Conservation (phyloP, 192 early-diverging fungal species). For the Coemansia sp. region DNA sequence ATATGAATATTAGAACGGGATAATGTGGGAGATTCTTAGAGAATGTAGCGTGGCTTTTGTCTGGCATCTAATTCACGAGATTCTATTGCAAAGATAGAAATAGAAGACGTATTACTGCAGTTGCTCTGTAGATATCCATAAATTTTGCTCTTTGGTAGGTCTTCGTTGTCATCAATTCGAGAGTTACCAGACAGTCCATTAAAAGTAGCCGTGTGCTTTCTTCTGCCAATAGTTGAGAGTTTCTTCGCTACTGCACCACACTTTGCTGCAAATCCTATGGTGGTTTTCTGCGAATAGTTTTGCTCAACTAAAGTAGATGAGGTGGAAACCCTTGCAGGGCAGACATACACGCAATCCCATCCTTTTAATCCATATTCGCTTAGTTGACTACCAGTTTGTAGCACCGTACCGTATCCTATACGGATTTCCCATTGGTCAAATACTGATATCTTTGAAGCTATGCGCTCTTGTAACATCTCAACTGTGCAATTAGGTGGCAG, state of each 20-base stretch:
- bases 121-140: conserved; percentile 9
- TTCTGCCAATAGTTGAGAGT: neutral
- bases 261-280: neutral
- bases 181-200: neutral
- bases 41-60: conserved; percentile 2
- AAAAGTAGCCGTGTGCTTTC: neutral
- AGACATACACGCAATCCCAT: conserved; percentile 30
- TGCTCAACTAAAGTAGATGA: too few relatives aligned
- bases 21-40: neutral
- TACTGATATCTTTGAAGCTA: neutral
- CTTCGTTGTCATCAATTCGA: neutral
- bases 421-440: conserved; percentile 17
- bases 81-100: conserved; percentile 1
- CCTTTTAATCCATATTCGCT: conserved; percentile 24
- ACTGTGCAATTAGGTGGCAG: conserved; percentile 29
- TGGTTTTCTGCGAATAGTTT: too few relatives aligned
- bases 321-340: neutral
- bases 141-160: neutral
- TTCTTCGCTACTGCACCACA: neutral
- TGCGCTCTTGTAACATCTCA: conserved; percentile 12
- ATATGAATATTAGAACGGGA: neutral
- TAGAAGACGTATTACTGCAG: neutral
- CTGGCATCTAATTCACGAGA: conserved; percentile 6
- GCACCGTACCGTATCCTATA: conserved; percentile 1
- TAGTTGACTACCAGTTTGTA: conserved; percentile 5